Percentiles rank a stretch among this genome's conserved stretches.
phyloP scores from a whole-genome alignment of 2,329 filamentous ascomycete species.

The Diaporthe vexans region DNA sequence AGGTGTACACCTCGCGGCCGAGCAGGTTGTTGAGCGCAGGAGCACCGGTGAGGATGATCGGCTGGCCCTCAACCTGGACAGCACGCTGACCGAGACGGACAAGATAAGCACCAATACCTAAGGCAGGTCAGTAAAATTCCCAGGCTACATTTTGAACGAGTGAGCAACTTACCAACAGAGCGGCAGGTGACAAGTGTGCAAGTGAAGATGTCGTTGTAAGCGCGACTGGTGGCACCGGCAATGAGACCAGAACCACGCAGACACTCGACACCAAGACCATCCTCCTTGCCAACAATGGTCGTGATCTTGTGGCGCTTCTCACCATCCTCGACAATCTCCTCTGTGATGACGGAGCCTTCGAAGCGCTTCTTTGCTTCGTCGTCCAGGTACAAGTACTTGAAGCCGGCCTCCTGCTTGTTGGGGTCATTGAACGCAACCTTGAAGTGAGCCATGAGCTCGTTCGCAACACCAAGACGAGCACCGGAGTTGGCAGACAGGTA shows the following conservation, averaged over 20 bases:
- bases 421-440: constrained; percentile 96
- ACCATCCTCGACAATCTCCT: constrained; percentile 86
- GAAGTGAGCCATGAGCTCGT: constrained; percentile 97
- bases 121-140: constrained; percentile 45
- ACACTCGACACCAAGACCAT: constrained; percentile 97
- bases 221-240: constrained; percentile 94
- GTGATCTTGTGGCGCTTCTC: constrained; percentile 95
- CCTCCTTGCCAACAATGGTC: constrained; percentile 92
- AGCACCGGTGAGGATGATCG: constrained; percentile 98
- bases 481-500: constrained; percentile 99
- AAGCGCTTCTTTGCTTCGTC: constrained; percentile 89
- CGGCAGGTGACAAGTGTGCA: constrained; percentile 97
- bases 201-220: constrained; percentile 99
- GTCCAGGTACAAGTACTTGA: constrained; percentile 97
- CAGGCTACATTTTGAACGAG: constrained; percentile 46
- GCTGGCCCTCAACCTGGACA: constrained; percentile 98
- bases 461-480: constrained; percentile 95
- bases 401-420: constrained; percentile 85
- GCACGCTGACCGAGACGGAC: constrained; percentile 98
- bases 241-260: constrained; percentile 97
- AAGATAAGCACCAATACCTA: constrained; percentile 96
- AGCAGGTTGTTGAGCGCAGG: constrained; percentile 98
- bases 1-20: constrained; percentile 98
- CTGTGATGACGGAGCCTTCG: constrained; percentile 88
- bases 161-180: constrained; percentile 83